phyloP scores from a whole-genome alignment of 768 basidiomycete genomes.

The Daedaleopsis sinensis region DNA sequence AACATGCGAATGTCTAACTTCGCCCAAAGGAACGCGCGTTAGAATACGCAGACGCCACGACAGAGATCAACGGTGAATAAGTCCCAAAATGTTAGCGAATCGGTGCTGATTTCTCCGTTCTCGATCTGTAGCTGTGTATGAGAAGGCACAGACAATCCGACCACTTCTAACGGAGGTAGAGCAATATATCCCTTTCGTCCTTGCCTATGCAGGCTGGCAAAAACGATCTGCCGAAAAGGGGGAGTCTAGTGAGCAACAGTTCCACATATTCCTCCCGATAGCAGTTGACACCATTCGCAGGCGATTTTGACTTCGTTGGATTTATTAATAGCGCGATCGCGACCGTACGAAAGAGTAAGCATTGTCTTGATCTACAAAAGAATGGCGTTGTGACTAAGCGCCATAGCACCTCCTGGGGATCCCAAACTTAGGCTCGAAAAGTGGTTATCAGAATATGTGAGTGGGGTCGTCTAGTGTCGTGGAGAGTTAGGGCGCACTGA shows the following conservation, averaged over 20 bases:
- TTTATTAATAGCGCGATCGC: conserved; percentile 66
- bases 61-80: conserved; percentile 20
- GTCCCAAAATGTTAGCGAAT: neutral
- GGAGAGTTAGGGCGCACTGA: too few relatives aligned
- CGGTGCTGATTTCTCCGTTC: neutral
- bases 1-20: conserved; percentile 12
- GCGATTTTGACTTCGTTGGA: conserved; percentile 55
- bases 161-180: conserved; percentile 63
- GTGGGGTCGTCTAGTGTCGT: conserved; percentile 30
- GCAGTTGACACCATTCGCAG: conserved; percentile 22
- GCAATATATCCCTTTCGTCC: conserved; percentile 61
- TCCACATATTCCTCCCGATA: neutral
- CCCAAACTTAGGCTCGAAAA: conserved; percentile 80
- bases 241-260: conserved; percentile 39
- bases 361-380: neutral
- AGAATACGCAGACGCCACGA: conserved; percentile 33
- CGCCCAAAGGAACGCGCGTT: conserved; percentile 43
- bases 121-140: conserved; percentile 51
- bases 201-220: conserved; percentile 68
- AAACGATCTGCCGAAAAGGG: conserved; percentile 54
- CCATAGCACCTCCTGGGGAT: conserved; percentile 69
- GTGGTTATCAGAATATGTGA: conserved; percentile 74
- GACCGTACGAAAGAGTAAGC: conserved; percentile 60
- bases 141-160: conserved; percentile 55
- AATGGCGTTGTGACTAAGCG: conserved; percentile 4